A percentile compares a stretch with the other conserved stretches of the same genome.
Evolutionary conservation across 192 early-diverging fungal species (phyloP).

Genomic region (Oehlia diaphana): DNA sequence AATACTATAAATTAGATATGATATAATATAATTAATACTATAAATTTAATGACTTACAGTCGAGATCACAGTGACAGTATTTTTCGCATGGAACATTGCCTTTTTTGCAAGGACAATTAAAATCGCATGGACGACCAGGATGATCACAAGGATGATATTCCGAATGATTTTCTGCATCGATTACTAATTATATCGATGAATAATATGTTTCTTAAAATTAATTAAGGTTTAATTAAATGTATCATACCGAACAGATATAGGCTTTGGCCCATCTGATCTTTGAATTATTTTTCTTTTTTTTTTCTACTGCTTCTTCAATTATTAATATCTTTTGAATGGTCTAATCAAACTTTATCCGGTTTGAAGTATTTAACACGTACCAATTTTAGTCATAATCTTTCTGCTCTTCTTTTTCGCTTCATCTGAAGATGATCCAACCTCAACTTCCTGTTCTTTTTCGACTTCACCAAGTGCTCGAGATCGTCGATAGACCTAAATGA

Average conservation of each 20-base stretch:
- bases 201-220: too few species aligned
- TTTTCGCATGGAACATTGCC: conserved; percentile 29
- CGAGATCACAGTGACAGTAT: conserved; percentile 25
- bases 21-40: background rate
- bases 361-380: background rate
- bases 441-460: background rate
- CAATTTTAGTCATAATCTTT: conserved; percentile 17
- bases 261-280: too few species aligned
- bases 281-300: too few species aligned
- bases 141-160: conserved; percentile 32
- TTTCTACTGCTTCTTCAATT: background rate
- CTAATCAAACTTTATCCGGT: too few species aligned
- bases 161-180: conserved; percentile 23
- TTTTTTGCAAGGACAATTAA: conserved; percentile 12
- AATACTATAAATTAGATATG: background rate
- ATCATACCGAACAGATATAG: too few species aligned
- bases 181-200: background rate
- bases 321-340: too few species aligned
- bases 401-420: conserved; percentile 4
- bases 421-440: conserved; percentile 27
- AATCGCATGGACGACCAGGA: conserved; percentile 18
- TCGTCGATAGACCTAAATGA: conserved; percentile 14
- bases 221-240: too few species aligned
- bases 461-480: background rate
- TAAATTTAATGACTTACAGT: conserved; percentile 13